Evolutionary conservation across 2,329 filamentous ascomycete genomes (phyloP).

Genomic region (Raffaelea ambrosiae): DNA sequence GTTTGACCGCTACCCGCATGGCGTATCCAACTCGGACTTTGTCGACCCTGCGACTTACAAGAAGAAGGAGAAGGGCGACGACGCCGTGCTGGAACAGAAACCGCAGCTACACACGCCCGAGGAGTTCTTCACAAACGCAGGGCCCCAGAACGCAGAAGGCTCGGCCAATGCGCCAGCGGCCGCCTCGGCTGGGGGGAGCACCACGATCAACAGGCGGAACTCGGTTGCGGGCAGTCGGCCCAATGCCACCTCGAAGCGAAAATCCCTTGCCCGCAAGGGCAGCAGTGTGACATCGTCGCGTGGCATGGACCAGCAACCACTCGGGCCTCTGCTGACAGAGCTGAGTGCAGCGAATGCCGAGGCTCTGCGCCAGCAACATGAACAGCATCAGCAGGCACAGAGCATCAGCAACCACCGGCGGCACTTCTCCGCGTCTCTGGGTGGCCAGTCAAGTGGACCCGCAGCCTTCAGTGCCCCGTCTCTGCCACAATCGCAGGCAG

Average conservation of each 20-base stretch:
- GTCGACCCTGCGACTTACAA: constrained; percentile 61
- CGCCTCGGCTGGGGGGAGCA: constrained; percentile 13
- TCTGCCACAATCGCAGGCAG: constrained; percentile 30
- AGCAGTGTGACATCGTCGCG: constrained; percentile 19
- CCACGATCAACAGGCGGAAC: constrained; percentile 10
- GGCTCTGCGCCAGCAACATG: constrained; percentile 19
- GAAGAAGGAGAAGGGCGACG: constrained; percentile 71
- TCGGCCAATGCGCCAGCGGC: constrained; percentile 11
- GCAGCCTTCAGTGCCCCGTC: constrained; percentile 32
- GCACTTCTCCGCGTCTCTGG: constrained; percentile 32
- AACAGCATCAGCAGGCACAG: constrained; percentile 26
- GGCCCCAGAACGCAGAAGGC: constrained; percentile 44
- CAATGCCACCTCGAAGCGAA: constrained; percentile 24
- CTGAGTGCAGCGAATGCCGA: constrained; percentile 15
- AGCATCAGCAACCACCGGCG: constrained; percentile 28
- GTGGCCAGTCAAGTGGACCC: constrained; percentile 31
- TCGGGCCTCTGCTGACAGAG: constrained; percentile 31
- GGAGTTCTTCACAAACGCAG: constrained; percentile 81
- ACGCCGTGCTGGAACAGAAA: constrained; percentile 82
- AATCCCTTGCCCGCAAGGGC: constrained; percentile 28
- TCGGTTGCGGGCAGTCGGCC: constrained; percentile 9
- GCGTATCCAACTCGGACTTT: constrained; percentile 76
- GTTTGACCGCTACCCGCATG: constrained; percentile 92
- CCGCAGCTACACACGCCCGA: constrained; percentile 84
- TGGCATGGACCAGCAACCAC: constrained; percentile 24